Evolutionary conservation across 208 protist genomes (phyloP), one percentile per base, ranked within the genome.

Genomic region (Leishmania arabica): DNA sequence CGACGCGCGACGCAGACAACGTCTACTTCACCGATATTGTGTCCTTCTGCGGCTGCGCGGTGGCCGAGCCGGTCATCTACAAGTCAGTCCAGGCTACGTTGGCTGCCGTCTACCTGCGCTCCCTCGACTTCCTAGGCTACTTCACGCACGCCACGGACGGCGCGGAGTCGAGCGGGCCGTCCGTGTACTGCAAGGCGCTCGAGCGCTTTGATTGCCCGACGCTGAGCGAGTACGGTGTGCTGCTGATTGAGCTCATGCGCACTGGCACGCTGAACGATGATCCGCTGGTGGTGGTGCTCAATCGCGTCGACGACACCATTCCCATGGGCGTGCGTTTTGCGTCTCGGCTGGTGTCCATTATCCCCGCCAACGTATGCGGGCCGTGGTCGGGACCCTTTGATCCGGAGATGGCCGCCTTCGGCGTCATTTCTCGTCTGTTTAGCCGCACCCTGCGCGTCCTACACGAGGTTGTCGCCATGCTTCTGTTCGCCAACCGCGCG

Each of bases 91-190:
- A 73, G 62, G 80, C 86, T 58, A 95, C 94, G 24, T 76, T 92
- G 21, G 86, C 91, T 24, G 91, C 79, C 49, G 83, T 93, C 73
- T 91, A 96, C 71, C 86, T 98, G 66, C 89, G 91, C 76, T 91
- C 89, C n/a, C 88, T 98, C 54, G 95, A 98, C 79, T 88, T 97
- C 51, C 89, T 98, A 66, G 95, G 95, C 70, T 98, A 98, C 84
- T 93, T 98, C 79, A 95, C 94, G 2, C 95, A 98, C 86, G 85
- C 86, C 37, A 88, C 88, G 9, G 83, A 85, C 60, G 84, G 86
- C 40, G 49, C 77, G 42, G 86, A 89, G 80, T 75, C 78, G 68
- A 96, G 92, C 79, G 90, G 88, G 66, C 85, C 88, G 13, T 93
- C 88, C 11, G 66, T 90, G 42, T 95, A 88, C 86, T 89, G 88